A percentile compares a stretch with the other conserved stretches of the same genome.
phyloP scores from a whole-genome alignment of 2,329 filamentous ascomycete genomes.

The Hypoxylon sp. region DNA sequence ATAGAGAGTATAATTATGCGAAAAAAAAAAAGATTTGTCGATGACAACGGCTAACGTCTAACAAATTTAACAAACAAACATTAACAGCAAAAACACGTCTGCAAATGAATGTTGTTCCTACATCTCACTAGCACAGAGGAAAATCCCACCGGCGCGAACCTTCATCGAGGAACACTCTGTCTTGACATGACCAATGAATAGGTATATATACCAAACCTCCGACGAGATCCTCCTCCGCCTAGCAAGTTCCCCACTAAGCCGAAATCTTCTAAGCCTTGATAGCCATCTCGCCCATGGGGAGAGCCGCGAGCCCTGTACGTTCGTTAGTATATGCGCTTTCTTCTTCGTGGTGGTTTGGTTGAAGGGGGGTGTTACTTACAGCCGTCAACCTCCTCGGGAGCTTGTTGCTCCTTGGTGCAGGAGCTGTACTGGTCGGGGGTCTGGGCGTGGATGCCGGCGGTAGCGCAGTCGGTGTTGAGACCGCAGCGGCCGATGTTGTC shows the following conservation, averaged over 20 bases:
- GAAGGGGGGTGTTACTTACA: conserved; percentile 59
- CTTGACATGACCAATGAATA: neutral
- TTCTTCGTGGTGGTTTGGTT: neutral
- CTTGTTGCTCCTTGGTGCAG: conserved; percentile 63
- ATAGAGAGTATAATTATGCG: conserved; percentile 36
- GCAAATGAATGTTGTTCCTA: conserved; percentile 32
- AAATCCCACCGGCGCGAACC: neutral
- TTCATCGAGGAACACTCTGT: conserved; percentile 6
- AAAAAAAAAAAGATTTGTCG: conserved; percentile 21
- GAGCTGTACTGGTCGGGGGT: conserved; percentile 62
- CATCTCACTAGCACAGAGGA: conserved; percentile 22
- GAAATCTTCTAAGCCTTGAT: conserved; percentile 49
- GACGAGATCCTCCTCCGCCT: conserved; percentile 3
- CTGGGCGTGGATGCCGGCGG: conserved; percentile 63
- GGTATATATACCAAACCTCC: neutral
- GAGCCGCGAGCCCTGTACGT: conserved; percentile 49
- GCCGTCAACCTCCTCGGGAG: conserved; percentile 65
- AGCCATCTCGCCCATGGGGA: conserved; percentile 54
- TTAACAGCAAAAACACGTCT: conserved; percentile 24
- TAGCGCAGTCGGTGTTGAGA: conserved; percentile 62
- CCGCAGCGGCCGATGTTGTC: conserved; percentile 60
- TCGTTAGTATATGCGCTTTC: conserved; percentile 26
- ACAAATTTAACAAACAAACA: conserved; percentile 27
- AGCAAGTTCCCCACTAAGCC: conserved; percentile 3
- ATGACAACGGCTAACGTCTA: conserved; percentile 41